Conservation (phyloP, 192 early-diverging fungal species). For the Haplosporangium gracile region DNA sequence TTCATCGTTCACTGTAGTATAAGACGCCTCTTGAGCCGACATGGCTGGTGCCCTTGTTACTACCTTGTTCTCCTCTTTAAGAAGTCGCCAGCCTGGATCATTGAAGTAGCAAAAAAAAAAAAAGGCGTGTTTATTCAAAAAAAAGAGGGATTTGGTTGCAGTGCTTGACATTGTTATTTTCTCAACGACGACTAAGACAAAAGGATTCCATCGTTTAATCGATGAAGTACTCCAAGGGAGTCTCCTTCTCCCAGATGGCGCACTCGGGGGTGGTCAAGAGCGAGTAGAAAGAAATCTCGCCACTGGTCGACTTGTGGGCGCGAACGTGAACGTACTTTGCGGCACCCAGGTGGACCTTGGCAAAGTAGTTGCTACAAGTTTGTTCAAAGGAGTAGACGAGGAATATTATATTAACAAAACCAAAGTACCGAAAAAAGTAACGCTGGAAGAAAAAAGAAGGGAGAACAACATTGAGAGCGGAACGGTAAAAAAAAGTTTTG, state of each 20-base stretch:
- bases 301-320: slow-evolving; percentile 57
- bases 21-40: no score
- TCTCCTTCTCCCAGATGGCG: slow-evolving; percentile 65
- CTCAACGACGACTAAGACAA: not conserved
- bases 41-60: no score
- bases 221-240: slow-evolving; percentile 64
- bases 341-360: slow-evolving; percentile 67
- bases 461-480: not conserved
- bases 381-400: not conserved
- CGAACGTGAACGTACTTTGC: slow-evolving; percentile 66
- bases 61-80: no score
- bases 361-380: slow-evolving; percentile 61
- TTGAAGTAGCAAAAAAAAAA: no score
- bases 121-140: no score
- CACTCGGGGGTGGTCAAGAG: slow-evolving; percentile 63
- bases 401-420: not conserved
- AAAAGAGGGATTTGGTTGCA: no score
- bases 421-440: not conserved
- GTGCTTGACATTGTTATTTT: no score
- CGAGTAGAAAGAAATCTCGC: slow-evolving; percentile 60
- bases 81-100: no score
- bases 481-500: slow-evolving; percentile 1
- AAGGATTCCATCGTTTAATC: slow-evolving; percentile 49
- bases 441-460: not conserved
- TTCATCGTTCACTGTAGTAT: no score